Evolutionary conservation across 768 basidiomycete genomes (phyloP).

Genomic region (Xanthoconium stramineum): DNA sequence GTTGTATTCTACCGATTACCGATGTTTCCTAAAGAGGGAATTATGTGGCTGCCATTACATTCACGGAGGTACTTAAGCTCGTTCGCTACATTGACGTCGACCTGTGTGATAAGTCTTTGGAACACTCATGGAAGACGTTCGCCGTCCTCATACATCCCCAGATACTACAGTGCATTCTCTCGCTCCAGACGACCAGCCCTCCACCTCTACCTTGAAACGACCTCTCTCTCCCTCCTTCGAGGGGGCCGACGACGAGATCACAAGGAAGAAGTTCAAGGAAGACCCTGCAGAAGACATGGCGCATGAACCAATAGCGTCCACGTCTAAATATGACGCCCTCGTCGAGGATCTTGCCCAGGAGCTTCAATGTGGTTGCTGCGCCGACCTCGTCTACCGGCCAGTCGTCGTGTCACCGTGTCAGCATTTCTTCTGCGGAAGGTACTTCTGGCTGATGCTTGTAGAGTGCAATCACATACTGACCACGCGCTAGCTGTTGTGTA

Average conservation of each 20-base stretch:
- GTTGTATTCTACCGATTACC: conserved; percentile 6
- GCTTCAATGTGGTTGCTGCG: conserved; percentile 83
- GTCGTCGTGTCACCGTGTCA: conserved; percentile 83
- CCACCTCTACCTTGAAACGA: conserved; percentile 47
- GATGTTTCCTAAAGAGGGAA: conserved; percentile 20
- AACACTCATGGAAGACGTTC: conserved; percentile 18
- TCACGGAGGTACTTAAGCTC: conserved; percentile 22
- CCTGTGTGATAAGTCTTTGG: conserved; percentile 13
- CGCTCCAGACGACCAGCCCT: conserved; percentile 11
- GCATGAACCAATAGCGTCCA: conserved; percentile 12
- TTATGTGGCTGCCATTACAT: conserved; percentile 23
- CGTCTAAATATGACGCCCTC: conserved; percentile 33
- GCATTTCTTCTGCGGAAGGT: conserved; percentile 92
- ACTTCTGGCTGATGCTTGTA: conserved; percentile 13
- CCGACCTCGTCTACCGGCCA: conserved; percentile 76
- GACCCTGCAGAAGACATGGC: conserved; percentile 26
- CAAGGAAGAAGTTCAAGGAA: conserved; percentile 62
- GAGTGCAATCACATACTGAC: conserved; percentile 41
- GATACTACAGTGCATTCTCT: background rate
- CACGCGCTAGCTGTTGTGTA: conserved; percentile 59
- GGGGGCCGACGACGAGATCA: conserved; percentile 41
- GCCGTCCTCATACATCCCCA: background rate
- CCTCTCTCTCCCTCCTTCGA: conserved; percentile 60
- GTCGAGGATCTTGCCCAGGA: conserved; percentile 67
- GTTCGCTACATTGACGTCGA: conserved; percentile 14